Base-by-base conservation (phyloP, 345 rosid species). In the Theobroma cacao region DNA sequence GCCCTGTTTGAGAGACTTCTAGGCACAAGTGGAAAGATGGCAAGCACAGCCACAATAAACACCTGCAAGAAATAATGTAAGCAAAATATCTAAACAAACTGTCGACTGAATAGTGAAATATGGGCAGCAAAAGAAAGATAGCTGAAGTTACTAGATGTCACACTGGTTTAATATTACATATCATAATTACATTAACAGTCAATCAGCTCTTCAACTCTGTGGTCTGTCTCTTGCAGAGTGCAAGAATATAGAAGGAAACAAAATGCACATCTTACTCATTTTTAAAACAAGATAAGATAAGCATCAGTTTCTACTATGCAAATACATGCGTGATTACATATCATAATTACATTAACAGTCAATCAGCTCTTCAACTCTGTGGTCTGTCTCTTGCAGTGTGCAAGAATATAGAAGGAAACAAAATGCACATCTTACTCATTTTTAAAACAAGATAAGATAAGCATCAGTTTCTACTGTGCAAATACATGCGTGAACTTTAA, bases 31-130 rank as follows among this genome's bases (percentile, higher is more conserved):
- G 98, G 99, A 80, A 92, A 79, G 76, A 94, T 90, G 64, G 99
- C 97, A 81, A 96, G 91, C 81, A 94, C 82, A 61, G 95, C 95
- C 78, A 96, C 92, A 75, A 94, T 89, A 52, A 94, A 90, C 78
- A 94, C 95, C 98, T 96, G 89, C 78, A 81, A 53, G 75, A 83
- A 53, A 84, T 61, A 77, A 84, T 75, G 9, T 12, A 64, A n/a
- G 6, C 52, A 72, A 68, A 47, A n/a, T 78, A 78, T 34, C 40
- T 75, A 34, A 17, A 62, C 75, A 78, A 80, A 34, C 65, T 4
- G 41, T 5, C 10, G 10, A 7, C 45, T 41, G 10, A 50, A 3
- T 12, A 38, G 62, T 68, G 60, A 71, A 20, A 20, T 28, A 28
- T 9, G 43, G 5, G 53, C 56, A 26, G 3, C 56, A 56, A 31